Base-by-base conservation (phyloP, 108 stramenopile species). In the Discostella stelligeroides region DNA sequence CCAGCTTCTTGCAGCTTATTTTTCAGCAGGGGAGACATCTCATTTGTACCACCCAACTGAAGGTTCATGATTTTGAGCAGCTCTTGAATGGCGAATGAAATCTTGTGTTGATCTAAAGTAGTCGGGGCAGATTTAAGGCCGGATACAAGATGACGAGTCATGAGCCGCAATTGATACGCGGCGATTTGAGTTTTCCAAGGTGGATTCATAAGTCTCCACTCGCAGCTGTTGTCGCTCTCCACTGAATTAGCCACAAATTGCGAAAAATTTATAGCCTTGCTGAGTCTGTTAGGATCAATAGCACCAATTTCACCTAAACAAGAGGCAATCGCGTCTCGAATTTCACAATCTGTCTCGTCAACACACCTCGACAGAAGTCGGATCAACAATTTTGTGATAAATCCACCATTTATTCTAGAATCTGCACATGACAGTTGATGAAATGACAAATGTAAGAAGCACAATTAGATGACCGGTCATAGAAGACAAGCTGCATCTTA, bases 271-370 rank as follows among this genome's bases (percentile, higher is more conserved):
- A 64, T 76, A 46, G 85, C 70, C 51, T 70, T 80, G 10, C 80
- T 83, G 18, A 96, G 67, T 45, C 79, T 66, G 53, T 83, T 69
- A 25, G 89, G 82, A 56, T 82, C 87, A 43, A 96, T 88, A 9
- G 89, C 92, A 18, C 92, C 95, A 29, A 92, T 75, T 72, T 96
- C 95, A 15, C 95, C 95, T 6, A 94, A 58, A 66, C 88, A 91
- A 18, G 75, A 66, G 4, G 88, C 92, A 18, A 94, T 66, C 21
- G 80, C 75, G 59, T 89, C 43, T 43, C 86, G 79, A 24, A 80
- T 67, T 18, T 79, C 69, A 24, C 37, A 30, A 58, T 92, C 86
- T 7, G 82, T 74, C 69, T 96, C 95, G 21, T 72, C 66, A 4
- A 80, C 76, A 60, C 90, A 91, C 54, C 91, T 72, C 4, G 72